A percentile compares a stretch with the other conserved stretches of the same genome.
Conservation (phyloP, 306 rosid genomes). For the Potentilla sterilis region DNA sequence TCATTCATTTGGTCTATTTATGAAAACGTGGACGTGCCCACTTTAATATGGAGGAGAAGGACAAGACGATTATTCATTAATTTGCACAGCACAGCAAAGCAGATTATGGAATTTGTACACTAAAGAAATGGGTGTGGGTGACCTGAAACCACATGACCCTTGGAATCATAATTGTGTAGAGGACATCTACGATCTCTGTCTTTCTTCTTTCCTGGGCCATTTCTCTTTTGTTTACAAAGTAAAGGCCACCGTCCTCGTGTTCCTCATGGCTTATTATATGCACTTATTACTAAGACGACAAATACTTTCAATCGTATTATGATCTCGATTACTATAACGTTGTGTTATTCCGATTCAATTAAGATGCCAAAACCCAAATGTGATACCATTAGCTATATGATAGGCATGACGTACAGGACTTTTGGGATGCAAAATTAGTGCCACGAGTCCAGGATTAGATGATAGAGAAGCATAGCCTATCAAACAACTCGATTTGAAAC, state of each 20-base stretch:
- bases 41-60: background rate
- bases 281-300: background rate
- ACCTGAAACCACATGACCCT: background rate
- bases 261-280: background rate
- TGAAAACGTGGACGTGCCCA: background rate
- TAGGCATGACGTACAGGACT: background rate
- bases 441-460: background rate
- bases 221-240: background rate
- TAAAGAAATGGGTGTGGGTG: background rate
- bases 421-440: background rate
- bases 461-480: background rate
- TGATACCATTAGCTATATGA: background rate
- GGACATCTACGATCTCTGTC: background rate
- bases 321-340: background rate
- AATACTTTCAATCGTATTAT: background rate
- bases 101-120: background rate
- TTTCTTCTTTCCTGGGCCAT: background rate
- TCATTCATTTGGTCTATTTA: background rate
- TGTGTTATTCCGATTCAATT: background rate
- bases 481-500: background rate
- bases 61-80: background rate
- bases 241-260: background rate
- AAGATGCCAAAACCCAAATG: background rate
- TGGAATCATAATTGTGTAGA: background rate
- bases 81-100: background rate